A percentile compares a stretch with the other conserved stretches of the same genome.
Evolutionary conservation across 805 yeast genomes (phyloP).

Genomic region (Saturnispora quitensis): DNA sequence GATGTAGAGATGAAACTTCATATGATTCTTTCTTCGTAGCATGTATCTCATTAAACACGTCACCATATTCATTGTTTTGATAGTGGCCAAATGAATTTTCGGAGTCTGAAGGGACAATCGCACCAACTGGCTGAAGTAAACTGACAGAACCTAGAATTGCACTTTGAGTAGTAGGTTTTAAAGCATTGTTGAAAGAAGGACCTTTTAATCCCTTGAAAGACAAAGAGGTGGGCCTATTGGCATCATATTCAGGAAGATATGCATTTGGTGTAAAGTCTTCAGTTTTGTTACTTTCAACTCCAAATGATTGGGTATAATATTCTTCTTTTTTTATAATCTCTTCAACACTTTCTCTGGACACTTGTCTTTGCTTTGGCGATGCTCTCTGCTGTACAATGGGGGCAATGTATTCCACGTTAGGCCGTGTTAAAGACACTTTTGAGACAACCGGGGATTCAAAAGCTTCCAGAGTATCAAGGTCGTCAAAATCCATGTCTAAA

Average conservation of each 20-base stretch:
- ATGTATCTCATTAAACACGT: background rate
- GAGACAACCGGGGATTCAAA: background rate
- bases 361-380: background rate
- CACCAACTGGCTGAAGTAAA: conserved; percentile 5
- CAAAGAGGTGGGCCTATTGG: conserved; percentile 27
- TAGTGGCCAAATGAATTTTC: conserved; percentile 11
- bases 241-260: conserved; percentile 14
- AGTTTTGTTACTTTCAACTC: background rate
- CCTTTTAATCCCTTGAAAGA: conserved; percentile 58
- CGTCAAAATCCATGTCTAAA: conserved; percentile 3
- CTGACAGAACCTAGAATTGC: conserved; percentile 24
- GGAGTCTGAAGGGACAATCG: conserved; percentile 14
- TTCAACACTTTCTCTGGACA: conserved; percentile 11
- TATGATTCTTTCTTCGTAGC: background rate
- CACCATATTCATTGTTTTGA: background rate
- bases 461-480: conserved; percentile 1
- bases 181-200: conserved; percentile 33
- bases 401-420: background rate
- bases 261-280: background rate
- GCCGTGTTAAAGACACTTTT: background rate
- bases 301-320: background rate
- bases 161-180: conserved; percentile 21
- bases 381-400: background rate
- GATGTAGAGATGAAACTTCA: no score
- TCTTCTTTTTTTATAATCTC: conserved; percentile 11